Evolutionary conservation across 192 early-diverging fungal species (phyloP).

Genomic region (Rhizophagus prolifer): DNA sequence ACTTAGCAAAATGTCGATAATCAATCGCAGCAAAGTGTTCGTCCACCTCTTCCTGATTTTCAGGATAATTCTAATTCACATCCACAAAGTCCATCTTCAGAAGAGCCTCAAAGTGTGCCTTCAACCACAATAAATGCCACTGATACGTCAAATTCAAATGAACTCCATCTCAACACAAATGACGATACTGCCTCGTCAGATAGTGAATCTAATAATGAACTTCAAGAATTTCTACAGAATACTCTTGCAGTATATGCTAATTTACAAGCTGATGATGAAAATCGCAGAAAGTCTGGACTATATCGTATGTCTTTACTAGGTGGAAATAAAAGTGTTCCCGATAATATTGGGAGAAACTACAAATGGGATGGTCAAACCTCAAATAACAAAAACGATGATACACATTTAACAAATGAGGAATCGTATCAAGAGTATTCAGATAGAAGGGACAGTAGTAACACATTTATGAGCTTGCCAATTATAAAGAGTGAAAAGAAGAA

Average conservation of each 20-base stretch:
- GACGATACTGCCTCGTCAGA: neutral
- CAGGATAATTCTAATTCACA: neutral
- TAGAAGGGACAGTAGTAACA: neutral
- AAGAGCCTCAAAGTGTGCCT: neutral
- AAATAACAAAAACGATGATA: neutral
- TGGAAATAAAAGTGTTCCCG: constrained; percentile 28
- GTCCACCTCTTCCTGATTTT: neutral
- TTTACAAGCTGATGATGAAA: neutral
- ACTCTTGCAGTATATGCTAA: constrained; percentile 4
- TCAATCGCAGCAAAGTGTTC: neutral
- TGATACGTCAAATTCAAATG: neutral
- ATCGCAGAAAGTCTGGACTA: neutral
- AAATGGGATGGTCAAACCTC: neutral
- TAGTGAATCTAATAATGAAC: neutral
- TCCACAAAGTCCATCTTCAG: neutral
- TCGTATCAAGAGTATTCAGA: neutral
- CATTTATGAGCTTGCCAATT: constrained; percentile 15
- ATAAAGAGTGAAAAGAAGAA: constrained; percentile 17
- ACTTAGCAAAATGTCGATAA: constrained; percentile 3
- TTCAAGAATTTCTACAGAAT: neutral
- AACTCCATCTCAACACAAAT: neutral
- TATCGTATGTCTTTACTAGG: constrained; percentile 2
- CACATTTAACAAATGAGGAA: neutral
- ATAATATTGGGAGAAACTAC: constrained; percentile 17
- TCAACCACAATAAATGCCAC: neutral